Evolutionary conservation across 257 asterid species (phyloP).

Genomic region (Ehretia macrophylla): DNA sequence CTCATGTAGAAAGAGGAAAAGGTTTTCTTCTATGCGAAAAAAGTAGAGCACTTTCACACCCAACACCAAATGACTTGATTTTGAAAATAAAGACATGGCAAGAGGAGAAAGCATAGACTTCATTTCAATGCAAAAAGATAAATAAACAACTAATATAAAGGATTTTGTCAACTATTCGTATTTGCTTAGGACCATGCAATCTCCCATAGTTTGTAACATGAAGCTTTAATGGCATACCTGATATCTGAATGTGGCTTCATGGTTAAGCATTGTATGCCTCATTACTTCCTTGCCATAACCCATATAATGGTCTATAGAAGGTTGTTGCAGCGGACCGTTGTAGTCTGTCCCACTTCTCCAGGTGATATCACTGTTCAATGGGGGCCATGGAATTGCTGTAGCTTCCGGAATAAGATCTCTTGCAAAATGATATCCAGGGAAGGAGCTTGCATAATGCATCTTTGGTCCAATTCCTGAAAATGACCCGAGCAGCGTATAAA

Average conservation of each 20-base stretch:
- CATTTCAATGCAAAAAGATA: neutral
- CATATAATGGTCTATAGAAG: constrained; percentile 19
- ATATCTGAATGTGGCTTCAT: constrained; percentile 63
- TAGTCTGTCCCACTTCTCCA: constrained; percentile 32
- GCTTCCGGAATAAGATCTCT: constrained; percentile 34
- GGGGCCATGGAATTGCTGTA: constrained; percentile 38
- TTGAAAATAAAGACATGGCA: neutral
- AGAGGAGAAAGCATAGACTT: neutral
- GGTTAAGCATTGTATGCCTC: constrained; percentile 58
- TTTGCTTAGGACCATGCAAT: neutral
- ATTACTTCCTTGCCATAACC: constrained; percentile 39
- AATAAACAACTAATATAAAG: too few species aligned
- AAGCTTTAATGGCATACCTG: constrained; percentile 45
- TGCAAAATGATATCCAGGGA: constrained; percentile 32
- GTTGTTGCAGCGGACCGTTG: constrained; percentile 21
- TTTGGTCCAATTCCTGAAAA: constrained; percentile 27
- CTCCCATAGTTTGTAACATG: neutral
- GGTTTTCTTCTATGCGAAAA: too few species aligned
- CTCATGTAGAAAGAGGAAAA: too few species aligned
- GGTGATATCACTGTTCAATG: constrained; percentile 21
- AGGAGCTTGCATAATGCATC: constrained; percentile 50
- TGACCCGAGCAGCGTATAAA: constrained; percentile 10
- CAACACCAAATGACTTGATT: neutral
- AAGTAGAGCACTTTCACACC: neutral
- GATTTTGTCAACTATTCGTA: neutral